Percentiles rank a stretch among this genome's conserved stretches.
Conservation (phyloP, 2,329 filamentous ascomycete species). For the Exophiala sp. region DNA sequence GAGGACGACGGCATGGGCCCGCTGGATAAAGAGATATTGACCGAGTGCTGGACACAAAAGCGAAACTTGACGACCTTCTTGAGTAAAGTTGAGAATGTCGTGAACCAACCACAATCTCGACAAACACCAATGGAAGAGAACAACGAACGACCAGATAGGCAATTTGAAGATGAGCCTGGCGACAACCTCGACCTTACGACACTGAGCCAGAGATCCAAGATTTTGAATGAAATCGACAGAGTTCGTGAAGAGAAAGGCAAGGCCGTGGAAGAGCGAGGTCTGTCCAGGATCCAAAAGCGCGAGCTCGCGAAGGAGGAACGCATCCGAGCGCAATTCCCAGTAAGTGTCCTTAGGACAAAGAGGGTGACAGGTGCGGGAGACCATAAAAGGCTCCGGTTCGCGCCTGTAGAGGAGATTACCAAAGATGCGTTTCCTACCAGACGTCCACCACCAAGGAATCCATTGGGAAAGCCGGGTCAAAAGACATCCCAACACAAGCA, state of each 20-base stretch:
- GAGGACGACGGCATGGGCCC: conserved; percentile 25
- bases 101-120: not conserved
- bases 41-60: conserved; percentile 17
- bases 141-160: not conserved
- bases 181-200: conserved; percentile 2
- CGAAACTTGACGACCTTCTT: conserved; percentile 17
- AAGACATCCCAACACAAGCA: not conserved
- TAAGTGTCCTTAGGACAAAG: conserved; percentile 9
- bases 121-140: not conserved
- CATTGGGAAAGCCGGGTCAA: not conserved
- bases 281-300: conserved; percentile 19
- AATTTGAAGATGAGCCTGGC: not conserved
- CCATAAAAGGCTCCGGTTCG: not conserved
- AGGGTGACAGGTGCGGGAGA: not conserved
- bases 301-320: conserved; percentile 18
- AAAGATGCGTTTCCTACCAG: too few relatives aligned
- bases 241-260: not conserved
- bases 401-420: too few relatives aligned
- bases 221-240: conserved; percentile 6
- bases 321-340: conserved; percentile 16
- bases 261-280: conserved; percentile 5
- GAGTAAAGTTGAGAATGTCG: conserved; percentile 9
- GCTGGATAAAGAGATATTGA: conserved; percentile 16
- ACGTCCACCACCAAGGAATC: too few relatives aligned
- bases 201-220: conserved; percentile 1